phyloP scores from a whole-genome alignment of 352 stramenopile species.

The Blastocystis sp. region DNA sequence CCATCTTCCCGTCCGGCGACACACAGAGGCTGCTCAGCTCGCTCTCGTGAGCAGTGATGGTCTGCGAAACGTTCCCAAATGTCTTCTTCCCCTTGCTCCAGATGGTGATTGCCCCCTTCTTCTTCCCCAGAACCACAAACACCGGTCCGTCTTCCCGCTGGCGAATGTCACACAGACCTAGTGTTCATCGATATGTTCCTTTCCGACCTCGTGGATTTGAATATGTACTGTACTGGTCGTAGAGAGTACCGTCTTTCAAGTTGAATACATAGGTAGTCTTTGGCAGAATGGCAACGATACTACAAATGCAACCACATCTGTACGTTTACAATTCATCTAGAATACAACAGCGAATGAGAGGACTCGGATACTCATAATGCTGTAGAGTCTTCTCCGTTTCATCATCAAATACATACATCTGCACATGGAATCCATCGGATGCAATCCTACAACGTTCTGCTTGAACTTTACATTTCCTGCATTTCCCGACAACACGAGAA shows the following conservation, averaged over 20 bases:
- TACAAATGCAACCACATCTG: background rate
- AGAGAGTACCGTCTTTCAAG: background rate
- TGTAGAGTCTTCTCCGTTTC: background rate
- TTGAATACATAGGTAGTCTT: background rate
- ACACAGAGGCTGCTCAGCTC: background rate
- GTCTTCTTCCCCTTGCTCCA: background rate
- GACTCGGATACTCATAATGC: background rate
- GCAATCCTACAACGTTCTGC: background rate
- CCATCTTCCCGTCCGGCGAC: background rate
- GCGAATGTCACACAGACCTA: background rate
- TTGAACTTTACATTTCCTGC: background rate
- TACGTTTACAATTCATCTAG: background rate
- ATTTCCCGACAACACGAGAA: background rate
- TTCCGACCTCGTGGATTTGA: background rate
- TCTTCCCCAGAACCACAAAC: background rate
- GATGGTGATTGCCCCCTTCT: background rate
- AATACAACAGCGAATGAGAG: background rate
- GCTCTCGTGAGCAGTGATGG: background rate
- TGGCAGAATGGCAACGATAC: background rate
- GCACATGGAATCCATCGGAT: background rate
- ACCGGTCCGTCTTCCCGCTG: background rate
- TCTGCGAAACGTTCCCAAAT: background rate
- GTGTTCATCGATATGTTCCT: background rate
- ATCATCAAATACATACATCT: conserved; percentile 41
- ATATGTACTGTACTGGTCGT: background rate